Evolutionary conservation across 2,329 filamentous ascomycete genomes (phyloP), one percentile per base, ranked within the genome.

Genomic region (Fusarium scirpi): DNA sequence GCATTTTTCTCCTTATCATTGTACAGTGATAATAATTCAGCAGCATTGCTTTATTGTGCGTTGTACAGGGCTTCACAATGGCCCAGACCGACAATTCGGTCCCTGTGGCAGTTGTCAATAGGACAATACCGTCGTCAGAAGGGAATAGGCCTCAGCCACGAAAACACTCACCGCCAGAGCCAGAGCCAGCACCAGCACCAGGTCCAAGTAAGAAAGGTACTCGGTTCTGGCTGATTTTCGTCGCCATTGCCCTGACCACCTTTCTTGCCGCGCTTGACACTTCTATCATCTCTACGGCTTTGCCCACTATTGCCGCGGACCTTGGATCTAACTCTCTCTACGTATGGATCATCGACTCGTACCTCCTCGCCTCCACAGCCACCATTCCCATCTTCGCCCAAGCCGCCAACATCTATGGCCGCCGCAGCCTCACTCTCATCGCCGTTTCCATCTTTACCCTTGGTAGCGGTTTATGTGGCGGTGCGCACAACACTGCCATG

Each of bases 381-480:
- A 76, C 86, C 12, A 84, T 84, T 56, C 86, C 86, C 0, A 66
- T 86, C 0, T 83, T 82, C 49, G 84, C 83, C 2, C 84, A 87
- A 67, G 61, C 84, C 0, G 78, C 82, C 29, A 80, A 87, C 65
- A 79, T 87, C 22, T 87, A 84, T 57, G 86, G 87, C 16, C 80
- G 86, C 4, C 79, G 83, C 24, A 80, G 76, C 56, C 72, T 80
- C 5, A 77, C 78, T 6, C 72, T 86, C 1, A 24, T 67, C 7
- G 55, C 72, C 6, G 61, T 62, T n/a, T 66, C 49, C 55, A 25
- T 70, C 3, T 77, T 78, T 22, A 57, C 67, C 3, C 58, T 76
- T 6, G 75, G 76, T 3, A 77, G 76, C 20, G 66, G 66, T 10
- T 20, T 72, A 4, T 65, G 58, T 16, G 81, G 67, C 5, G 66